Conservation (phyloP, 768 basidiomycete species). For the Naganishia kalamii region DNA sequence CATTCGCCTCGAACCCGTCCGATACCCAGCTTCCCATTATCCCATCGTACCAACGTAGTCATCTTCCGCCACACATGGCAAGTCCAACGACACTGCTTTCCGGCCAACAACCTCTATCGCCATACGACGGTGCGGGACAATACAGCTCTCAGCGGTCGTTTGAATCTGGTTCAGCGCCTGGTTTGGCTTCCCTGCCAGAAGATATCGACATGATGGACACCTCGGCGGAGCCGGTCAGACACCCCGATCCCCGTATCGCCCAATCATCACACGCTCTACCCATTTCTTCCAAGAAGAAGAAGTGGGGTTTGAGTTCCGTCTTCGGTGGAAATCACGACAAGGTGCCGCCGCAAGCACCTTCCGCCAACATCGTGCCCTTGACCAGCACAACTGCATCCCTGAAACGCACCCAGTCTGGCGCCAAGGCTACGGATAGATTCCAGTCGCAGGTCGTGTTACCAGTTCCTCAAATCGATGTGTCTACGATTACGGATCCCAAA, state of each 20-base stretch:
- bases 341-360: constrained; percentile 35
- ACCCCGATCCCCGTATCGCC: background rate
- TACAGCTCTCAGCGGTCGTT: constrained; percentile 3
- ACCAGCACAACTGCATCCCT: constrained; percentile 24
- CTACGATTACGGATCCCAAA: constrained; percentile 44
- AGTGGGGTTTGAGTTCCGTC: constrained; percentile 47
- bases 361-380: constrained; percentile 17
- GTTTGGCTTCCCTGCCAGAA: constrained; percentile 13
- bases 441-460: background rate
- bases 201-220: constrained; percentile 28
- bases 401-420: constrained; percentile 45
- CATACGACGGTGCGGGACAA: background rate
- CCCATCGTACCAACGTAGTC: constrained; percentile 17
- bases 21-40: constrained; percentile 4
- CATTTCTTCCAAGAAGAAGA: constrained; percentile 43
- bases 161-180: background rate
- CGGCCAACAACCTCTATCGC: constrained; percentile 15
- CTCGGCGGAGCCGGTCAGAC: constrained; percentile 16
- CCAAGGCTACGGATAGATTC: constrained; percentile 22
- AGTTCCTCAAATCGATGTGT: background rate
- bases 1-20: background rate
- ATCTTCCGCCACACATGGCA: constrained; percentile 24
- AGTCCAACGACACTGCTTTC: constrained; percentile 24
- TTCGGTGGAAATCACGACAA: constrained; percentile 41
- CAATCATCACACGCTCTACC: constrained; percentile 9